Percentiles rank a stretch among this genome's conserved stretches.
These are phyloP conservation scores for Rhizophagus prolifer DNA, from an alignment of 192 early-diverging fungal species.

Conservation along the genomic window DNA sequence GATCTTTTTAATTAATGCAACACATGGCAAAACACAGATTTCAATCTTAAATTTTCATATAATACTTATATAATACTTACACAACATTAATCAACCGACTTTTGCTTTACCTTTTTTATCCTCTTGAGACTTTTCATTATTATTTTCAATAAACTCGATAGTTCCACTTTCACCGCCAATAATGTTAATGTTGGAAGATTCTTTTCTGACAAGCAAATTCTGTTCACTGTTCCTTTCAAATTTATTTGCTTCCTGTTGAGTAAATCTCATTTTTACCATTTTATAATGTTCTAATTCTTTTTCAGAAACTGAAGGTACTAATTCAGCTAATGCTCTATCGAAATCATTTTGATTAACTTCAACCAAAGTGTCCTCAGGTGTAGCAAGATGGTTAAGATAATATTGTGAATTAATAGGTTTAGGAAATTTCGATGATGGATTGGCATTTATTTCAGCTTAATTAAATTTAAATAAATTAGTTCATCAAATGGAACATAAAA, in stretches of 20 bases:
- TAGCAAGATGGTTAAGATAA: conserved; percentile 82
- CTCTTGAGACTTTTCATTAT: neutral
- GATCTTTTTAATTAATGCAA: no score
- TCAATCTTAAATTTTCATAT: no score
- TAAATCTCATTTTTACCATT: conserved; percentile 79
- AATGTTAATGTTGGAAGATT: neutral
- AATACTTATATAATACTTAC: no score
- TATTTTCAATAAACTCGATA: neutral
- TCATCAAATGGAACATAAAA: no score
- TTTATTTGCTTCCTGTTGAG: conserved; percentile 37
- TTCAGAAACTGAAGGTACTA: conserved; percentile 86
- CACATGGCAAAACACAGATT: no score
- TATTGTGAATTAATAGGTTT: conserved; percentile 82
- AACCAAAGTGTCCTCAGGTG: conserved; percentile 70
- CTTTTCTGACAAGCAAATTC: neutral
- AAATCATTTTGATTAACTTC: conserved; percentile 85
- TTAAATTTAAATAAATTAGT: neutral
- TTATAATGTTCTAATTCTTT: conserved; percentile 87
- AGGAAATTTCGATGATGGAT: conserved; percentile 41
- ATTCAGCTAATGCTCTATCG: conserved; percentile 72
- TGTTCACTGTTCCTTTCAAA: conserved; percentile 16
- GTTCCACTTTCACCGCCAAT: neutral
- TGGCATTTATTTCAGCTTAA: conserved; percentile 35
- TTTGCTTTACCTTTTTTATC: conserved; percentile 24
- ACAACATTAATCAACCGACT: conserved; percentile 1